Percentiles rank a stretch among this genome's conserved stretches.
Evolutionary conservation across 2,329 filamentous ascomycete species (phyloP).

Genomic region (Ophiostoma tasmaniense): DNA sequence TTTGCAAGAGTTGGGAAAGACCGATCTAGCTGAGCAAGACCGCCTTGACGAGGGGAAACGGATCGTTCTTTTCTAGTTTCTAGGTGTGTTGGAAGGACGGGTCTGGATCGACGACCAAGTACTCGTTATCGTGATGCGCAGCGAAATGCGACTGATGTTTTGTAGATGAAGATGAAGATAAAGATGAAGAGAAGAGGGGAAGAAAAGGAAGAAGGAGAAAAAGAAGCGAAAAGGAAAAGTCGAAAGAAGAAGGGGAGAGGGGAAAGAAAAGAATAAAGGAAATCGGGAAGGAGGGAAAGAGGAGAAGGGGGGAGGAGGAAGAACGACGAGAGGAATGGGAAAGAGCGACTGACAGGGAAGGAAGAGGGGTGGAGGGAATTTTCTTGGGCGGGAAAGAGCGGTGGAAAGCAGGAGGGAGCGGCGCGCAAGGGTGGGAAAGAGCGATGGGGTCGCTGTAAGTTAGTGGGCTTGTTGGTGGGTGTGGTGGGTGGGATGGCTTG

Average conservation of each 20-base stretch:
- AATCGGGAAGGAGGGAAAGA: conserved; percentile 22
- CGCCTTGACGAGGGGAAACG: conserved; percentile 10
- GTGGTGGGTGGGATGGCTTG: conserved; percentile 3
- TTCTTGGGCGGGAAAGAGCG: conserved; percentile 20
- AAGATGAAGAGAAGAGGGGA: background rate
- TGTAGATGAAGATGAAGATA: background rate
- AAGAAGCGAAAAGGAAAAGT: conserved; percentile 15
- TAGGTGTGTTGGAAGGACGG: background rate
- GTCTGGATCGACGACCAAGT: background rate
- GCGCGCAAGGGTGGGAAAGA: conserved; percentile 17
- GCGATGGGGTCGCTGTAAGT: conserved; percentile 13
- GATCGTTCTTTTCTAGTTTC: background rate
- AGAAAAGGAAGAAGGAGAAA: conserved; percentile 4
- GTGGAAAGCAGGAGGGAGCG: conserved; percentile 20
- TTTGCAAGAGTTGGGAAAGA: conserved; percentile 12
- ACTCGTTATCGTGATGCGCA: conserved; percentile 4
- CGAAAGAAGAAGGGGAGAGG: conserved; percentile 6
- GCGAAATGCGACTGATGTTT: background rate
- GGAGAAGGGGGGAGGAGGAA: conserved; percentile 23
- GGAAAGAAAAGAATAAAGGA: conserved; percentile 16
- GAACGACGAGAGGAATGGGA: conserved; percentile 18
- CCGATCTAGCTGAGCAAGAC: conserved; percentile 17
- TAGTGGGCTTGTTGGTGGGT: conserved; percentile 7
- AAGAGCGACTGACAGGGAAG: conserved; percentile 21
- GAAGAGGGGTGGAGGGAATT: conserved; percentile 21